phyloP scores from a whole-genome alignment of 139 green algal genomes.

The Chlorella vulgaris region DNA sequence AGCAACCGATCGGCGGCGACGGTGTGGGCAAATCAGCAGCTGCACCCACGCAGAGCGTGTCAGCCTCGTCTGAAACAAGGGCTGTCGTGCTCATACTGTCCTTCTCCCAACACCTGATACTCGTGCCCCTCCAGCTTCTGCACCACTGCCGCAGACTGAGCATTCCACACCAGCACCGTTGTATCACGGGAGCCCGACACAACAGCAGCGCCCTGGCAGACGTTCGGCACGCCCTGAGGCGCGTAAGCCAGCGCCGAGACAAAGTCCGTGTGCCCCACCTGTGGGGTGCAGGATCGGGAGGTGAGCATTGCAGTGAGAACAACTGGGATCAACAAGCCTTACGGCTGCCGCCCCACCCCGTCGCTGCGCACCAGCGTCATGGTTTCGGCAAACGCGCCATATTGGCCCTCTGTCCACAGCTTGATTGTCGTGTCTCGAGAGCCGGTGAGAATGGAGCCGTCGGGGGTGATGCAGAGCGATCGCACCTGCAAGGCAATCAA shows the following conservation, averaged over 20 bases:
- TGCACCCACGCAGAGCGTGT: neutral
- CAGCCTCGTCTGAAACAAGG: too few species aligned
- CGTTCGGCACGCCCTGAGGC: constrained; percentile 25
- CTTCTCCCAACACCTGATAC: constrained; percentile 65
- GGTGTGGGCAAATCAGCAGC: too few species aligned
- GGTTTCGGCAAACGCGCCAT: constrained; percentile 2
- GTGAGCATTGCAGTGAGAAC: neutral
- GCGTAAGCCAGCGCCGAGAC: constrained; percentile 76
- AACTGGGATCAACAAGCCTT: too few species aligned
- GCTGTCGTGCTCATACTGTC: too few species aligned
- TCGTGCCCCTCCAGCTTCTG: constrained; percentile 75
- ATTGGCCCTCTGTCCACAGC: constrained; percentile 45
- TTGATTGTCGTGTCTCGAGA: constrained; percentile 77
- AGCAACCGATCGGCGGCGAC: too few species aligned
- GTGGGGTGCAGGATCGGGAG: neutral
- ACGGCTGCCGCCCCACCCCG: constrained; percentile 5
- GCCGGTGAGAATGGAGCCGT: constrained; percentile 77
- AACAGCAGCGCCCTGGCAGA: constrained; percentile 56
- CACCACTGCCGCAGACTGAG: constrained; percentile 31
- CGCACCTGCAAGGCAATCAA: constrained; percentile 34
- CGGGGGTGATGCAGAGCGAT: constrained; percentile 16
- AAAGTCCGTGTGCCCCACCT: constrained; percentile 86
- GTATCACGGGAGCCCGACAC: constrained; percentile 87
- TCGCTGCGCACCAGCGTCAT: constrained; percentile 25
- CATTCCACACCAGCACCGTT: constrained; percentile 86